Evolutionary conservation across 495 filamentous ascomycete species (phyloP), one percentile per base, ranked within the genome.

Genomic region (Podospora fimiseda): DNA sequence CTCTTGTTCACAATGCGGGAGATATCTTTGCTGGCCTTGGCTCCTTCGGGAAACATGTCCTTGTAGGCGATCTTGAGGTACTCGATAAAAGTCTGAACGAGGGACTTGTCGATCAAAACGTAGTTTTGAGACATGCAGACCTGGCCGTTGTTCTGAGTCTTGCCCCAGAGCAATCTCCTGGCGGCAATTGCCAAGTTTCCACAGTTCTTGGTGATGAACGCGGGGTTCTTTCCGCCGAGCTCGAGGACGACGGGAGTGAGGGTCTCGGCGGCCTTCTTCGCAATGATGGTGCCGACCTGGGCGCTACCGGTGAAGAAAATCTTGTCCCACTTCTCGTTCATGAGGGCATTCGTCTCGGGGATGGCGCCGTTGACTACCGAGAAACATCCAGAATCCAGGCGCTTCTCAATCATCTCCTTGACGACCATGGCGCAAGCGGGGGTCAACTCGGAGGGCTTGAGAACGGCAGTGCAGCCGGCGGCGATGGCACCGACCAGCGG

Each of bases 281-380:
- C 82, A 58, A 98, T 83, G 69, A 97, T 92, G 43, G 77, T 87
- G 47, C 88, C 93, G 36, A 96, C 91, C 33, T 62, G 72, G 9
- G 76, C 72, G 56, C 79, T 80, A 42, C 93, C 93, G 14, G 93
- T 98, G 74, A 95, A 98, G 74, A 94, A 92, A 59, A 98, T 92
- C 77, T 95, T 96, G 70, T 94, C 91, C 89, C 90, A 98, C 61
- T 90, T 90, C 70, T 90, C 80, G 46, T 90, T 80, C 11, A 98
- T 75, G 30, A 97, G 71, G 5, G 84, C 84, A 15, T 86, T 88
- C 2, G 86, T 88, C 76, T 95, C 89, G 20, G 84, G 74, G 24
- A 95, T 63, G 7, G 74, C 81, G 48, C 93, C 93, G 67, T 95
- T 91, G 51, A 96, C 77, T 46, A 92, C 75, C 15, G 75, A 73